Percentiles rank a stretch among this genome's conserved stretches.
phyloP scores from a whole-genome alignment of 1,284 basidiomycete species.

The Serendipita sp. region DNA sequence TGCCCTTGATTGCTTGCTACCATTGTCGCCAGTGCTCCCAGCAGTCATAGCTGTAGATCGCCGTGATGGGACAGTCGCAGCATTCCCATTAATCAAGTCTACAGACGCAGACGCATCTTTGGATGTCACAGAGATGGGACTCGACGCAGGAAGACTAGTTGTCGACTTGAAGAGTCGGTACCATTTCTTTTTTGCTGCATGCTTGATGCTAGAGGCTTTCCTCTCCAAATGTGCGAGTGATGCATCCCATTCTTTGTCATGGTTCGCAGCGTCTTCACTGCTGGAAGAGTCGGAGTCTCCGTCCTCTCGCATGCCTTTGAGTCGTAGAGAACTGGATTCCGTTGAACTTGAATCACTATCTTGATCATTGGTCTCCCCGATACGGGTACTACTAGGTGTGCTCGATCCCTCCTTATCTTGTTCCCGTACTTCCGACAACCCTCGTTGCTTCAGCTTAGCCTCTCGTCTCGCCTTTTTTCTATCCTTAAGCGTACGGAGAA shows the following conservation, averaged over 20 bases:
- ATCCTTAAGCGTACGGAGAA: conserved; percentile 39
- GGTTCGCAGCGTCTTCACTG: not conserved
- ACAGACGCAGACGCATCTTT: not conserved
- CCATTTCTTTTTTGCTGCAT: not conserved
- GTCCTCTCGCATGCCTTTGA: not conserved
- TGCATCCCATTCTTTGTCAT: not conserved
- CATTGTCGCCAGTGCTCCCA: not conserved
- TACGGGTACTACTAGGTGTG: conserved; percentile 7
- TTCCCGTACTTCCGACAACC: conserved; percentile 29
- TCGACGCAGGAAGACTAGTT: not conserved
- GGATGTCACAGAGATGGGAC: not conserved
- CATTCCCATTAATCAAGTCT: not conserved
- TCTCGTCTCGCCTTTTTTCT: conserved; percentile 24
- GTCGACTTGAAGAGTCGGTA: not conserved
- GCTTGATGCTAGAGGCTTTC: not conserved
- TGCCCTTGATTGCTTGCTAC: not conserved
- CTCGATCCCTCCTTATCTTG: conserved; percentile 15
- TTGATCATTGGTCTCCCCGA: conserved; percentile 22
- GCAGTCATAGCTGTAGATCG: not conserved
- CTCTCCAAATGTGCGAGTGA: not conserved
- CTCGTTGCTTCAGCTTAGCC: conserved; percentile 18
- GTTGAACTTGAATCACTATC: conserved; percentile 16
- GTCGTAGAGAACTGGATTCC: not conserved
- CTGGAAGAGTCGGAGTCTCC: not conserved
- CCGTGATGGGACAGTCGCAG: not conserved